Conservation (phyloP, 805 yeast species). For the Priceomyces carsonii region DNA sequence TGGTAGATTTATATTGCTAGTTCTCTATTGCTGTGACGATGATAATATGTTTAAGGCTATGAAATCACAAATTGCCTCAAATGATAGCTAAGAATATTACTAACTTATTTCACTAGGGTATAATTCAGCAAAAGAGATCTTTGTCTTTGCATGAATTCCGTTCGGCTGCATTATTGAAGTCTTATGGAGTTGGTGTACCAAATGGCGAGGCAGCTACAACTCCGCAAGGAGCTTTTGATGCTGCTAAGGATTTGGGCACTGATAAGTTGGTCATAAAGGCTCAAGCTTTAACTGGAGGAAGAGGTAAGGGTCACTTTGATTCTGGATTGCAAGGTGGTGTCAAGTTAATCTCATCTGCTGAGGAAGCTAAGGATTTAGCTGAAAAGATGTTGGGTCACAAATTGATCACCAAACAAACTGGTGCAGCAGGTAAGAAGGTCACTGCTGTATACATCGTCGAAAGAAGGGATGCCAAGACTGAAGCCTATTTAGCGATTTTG, state of each 20-base stretch:
- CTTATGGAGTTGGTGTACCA: conserved; percentile 90
- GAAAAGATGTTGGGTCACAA: conserved; percentile 89
- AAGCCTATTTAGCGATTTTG: conserved; percentile 91
- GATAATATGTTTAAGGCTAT: too few relatives aligned
- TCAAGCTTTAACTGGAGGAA: conserved; percentile 98
- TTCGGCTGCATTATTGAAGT: conserved; percentile 81
- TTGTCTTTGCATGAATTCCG: conserved; percentile 95
- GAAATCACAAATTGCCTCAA: too few relatives aligned
- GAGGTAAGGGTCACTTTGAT: conserved; percentile 98
- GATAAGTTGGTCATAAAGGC: conserved; percentile 94
- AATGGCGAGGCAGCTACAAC: conserved; percentile 88
- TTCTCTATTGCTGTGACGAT: too few relatives aligned
- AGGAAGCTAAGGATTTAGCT: conserved; percentile 85
- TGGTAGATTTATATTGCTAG: too few relatives aligned
- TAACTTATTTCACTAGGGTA: too few relatives aligned
- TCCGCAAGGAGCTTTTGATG: conserved; percentile 81
- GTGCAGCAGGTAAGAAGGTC: conserved; percentile 95
- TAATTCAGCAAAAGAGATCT: conserved; percentile 53
- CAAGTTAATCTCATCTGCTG: conserved; percentile 79
- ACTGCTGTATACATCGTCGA: conserved; percentile 95
- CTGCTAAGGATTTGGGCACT: conserved; percentile 73
- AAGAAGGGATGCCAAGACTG: conserved; percentile 90
- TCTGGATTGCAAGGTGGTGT: conserved; percentile 97
- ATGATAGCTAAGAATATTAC: too few relatives aligned
- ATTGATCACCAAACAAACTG: conserved; percentile 96